Evolutionary conservation across 441 rosid genomes (phyloP).

Genomic region (Gossypium lobatum): DNA sequence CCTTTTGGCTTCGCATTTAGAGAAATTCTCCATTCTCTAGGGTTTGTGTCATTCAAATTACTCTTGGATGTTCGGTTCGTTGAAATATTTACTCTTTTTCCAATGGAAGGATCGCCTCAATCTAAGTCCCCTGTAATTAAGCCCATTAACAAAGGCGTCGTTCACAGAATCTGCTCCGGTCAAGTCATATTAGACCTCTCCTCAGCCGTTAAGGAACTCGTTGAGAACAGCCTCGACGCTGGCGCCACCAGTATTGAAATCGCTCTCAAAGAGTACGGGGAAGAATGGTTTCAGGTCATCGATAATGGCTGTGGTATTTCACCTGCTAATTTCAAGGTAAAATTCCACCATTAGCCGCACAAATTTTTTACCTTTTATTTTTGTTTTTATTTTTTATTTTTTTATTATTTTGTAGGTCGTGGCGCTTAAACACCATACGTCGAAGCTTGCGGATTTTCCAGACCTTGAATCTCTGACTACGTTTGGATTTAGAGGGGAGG

Average conservation of each 20-base stretch:
- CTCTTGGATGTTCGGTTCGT: neutral
- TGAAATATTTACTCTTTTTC: neutral
- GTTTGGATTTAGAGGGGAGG: conserved; percentile 97
- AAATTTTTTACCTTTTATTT: neutral
- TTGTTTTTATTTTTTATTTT: neutral
- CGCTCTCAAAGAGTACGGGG: conserved; percentile 71
- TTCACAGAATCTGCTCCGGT: conserved; percentile 82
- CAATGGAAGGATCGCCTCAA: conserved; percentile 29
- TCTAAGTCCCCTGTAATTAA: conserved; percentile 38
- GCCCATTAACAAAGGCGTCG: conserved; percentile 70
- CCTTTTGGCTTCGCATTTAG: neutral
- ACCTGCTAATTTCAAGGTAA: conserved; percentile 75
- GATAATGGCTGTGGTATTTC: conserved; percentile 95
- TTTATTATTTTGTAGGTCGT: conserved; percentile 46
- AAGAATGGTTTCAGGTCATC: conserved; percentile 75
- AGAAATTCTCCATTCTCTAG: neutral
- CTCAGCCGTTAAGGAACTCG: conserved; percentile 90
- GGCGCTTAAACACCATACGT: conserved; percentile 88
- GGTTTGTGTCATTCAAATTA: neutral
- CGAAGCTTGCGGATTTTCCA: conserved; percentile 69
- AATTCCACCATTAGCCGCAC: neutral
- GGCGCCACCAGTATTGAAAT: conserved; percentile 16
- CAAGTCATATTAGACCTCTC: conserved; percentile 93
- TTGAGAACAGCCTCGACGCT: conserved; percentile 51
- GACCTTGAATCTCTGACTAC: conserved; percentile 61